Conservation (phyloP, 116 monocot genomes). For the Papilionanthe hybrid region DNA sequence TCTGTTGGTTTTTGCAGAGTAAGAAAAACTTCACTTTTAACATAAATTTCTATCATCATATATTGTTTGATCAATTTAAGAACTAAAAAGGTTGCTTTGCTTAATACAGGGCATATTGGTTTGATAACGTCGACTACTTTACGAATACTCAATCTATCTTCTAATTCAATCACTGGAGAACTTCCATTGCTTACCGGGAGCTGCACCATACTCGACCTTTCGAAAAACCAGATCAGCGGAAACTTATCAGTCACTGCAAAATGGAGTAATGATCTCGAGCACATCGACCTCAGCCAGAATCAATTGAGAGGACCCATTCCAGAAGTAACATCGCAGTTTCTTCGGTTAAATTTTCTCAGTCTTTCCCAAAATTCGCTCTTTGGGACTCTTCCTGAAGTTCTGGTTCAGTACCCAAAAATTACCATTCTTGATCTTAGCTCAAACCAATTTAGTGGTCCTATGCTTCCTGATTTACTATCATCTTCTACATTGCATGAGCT, state of each 20-base stretch:
- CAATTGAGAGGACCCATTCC: slow-evolving; percentile 62
- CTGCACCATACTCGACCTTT: slow-evolving; percentile 69
- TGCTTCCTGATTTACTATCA: slow-evolving; percentile 39
- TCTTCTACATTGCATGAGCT: slow-evolving; percentile 70
- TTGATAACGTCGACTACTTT: slow-evolving; percentile 89
- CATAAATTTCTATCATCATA: neutral
- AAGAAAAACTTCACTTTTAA: neutral
- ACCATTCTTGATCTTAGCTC: slow-evolving; percentile 70
- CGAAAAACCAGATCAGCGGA: slow-evolving; percentile 70
- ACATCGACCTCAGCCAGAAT: slow-evolving; percentile 81
- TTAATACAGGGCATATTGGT: slow-evolving; percentile 64
- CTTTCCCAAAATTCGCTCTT: slow-evolving; percentile 62
- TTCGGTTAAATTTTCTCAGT: slow-evolving; percentile 69
- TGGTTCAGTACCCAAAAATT: slow-evolving; percentile 62
- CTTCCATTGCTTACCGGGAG: slow-evolving; percentile 80
- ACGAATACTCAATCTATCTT: slow-evolving; percentile 74
- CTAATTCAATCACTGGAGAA: slow-evolving; percentile 71
- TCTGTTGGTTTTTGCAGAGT: neutral
- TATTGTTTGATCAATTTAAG: neutral
- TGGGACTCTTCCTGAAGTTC: slow-evolving; percentile 40
- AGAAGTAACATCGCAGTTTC: slow-evolving; percentile 66
- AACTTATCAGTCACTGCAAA: slow-evolving; percentile 75
- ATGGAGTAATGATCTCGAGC: slow-evolving; percentile 75
- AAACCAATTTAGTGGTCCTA: slow-evolving; percentile 58
- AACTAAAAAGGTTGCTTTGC: slow-evolving; percentile 4